Conservation (phyloP, 2,329 filamentous ascomycete species). For the Pyrenochaeta sp. region DNA sequence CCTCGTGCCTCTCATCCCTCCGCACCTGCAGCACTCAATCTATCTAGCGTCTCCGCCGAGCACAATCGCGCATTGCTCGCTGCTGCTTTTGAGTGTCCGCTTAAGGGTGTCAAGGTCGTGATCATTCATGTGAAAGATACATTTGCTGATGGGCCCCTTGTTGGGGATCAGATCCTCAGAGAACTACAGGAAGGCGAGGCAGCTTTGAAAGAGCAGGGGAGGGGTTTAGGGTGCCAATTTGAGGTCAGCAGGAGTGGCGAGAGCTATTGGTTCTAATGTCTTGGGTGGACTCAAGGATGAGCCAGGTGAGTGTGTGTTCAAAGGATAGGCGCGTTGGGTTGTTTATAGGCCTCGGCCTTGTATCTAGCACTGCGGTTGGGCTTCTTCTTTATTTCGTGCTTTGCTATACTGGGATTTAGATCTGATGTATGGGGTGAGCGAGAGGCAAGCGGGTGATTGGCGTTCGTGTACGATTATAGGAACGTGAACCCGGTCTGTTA, state of each 20-base stretch:
- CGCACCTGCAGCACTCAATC: slow-evolving; percentile 34
- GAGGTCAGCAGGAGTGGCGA: slow-evolving; percentile 74
- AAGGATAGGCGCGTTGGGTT: neutral
- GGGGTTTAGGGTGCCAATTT: slow-evolving; percentile 80
- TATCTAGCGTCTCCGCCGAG: slow-evolving; percentile 31
- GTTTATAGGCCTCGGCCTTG: neutral
- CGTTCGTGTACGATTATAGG: no score
- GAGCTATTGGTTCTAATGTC: slow-evolving; percentile 57
- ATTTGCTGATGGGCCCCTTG: slow-evolving; percentile 73
- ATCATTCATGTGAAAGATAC: slow-evolving; percentile 95
- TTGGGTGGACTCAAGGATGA: neutral
- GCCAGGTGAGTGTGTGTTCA: neutral
- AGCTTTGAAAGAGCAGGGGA: slow-evolving; percentile 55
- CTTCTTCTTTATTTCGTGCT: neutral
- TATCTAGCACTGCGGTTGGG: neutral
- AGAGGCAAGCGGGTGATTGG: no score
- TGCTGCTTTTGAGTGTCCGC: slow-evolving; percentile 53
- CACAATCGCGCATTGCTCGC: slow-evolving; percentile 38
- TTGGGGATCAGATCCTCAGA: slow-evolving; percentile 71
- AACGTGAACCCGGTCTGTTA: no score
- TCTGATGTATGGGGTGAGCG: neutral
- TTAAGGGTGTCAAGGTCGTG: slow-evolving; percentile 80
- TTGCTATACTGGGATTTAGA: neutral
- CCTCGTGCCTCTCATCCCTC: slow-evolving; percentile 24
- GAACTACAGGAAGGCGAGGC: slow-evolving; percentile 73